These are phyloP conservation scores for Fagopyrum homotropicum DNA, from an alignment of 148 eudicot genomes.

Conservation along the genomic window DNA sequence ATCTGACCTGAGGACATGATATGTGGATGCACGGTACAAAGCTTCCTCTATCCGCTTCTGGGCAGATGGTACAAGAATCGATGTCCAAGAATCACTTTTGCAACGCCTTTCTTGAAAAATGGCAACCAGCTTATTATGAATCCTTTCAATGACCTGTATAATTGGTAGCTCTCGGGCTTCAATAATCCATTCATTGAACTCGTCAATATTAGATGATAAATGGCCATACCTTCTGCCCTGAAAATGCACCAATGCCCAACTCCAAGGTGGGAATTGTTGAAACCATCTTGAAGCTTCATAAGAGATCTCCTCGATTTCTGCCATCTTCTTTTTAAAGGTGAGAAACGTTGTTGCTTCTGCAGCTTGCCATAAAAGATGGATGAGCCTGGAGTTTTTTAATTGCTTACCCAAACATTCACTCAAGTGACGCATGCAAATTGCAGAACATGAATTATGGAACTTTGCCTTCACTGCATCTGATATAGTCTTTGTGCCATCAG, in stretches of 20 bases:
- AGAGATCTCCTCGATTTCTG: conserved; percentile 46
- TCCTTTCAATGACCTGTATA: conserved; percentile 49
- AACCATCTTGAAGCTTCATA: conserved; percentile 58
- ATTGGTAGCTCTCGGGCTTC: conserved; percentile 50
- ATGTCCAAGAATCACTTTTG: conserved; percentile 32
- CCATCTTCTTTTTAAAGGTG: conserved; percentile 39
- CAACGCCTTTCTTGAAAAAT: conserved; percentile 44
- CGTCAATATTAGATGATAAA: conserved; percentile 47
- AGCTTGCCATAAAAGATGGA: conserved; percentile 50
- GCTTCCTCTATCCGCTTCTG: conserved; percentile 43
- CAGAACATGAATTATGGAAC: conserved; percentile 36
- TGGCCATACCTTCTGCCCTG: conserved; percentile 49
- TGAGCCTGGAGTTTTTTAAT: conserved; percentile 49
- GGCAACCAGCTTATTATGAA: conserved; percentile 28
- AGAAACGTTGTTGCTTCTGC: conserved; percentile 35
- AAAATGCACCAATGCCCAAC: conserved; percentile 44
- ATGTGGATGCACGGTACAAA: conserved; percentile 24
- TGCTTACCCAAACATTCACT: conserved; percentile 44
- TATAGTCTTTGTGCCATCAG: conserved; percentile 39
- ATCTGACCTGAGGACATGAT: conserved; percentile 51
- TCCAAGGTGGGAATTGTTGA: conserved; percentile 37
- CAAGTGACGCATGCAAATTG: conserved; percentile 48
- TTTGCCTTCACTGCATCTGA: conserved; percentile 32
- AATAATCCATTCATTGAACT: conserved; percentile 44
- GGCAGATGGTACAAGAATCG: conserved; percentile 41